Evolutionary conservation across 208 protist genomes (phyloP).

Genomic region (Trypanosoma cruzi): DNA sequence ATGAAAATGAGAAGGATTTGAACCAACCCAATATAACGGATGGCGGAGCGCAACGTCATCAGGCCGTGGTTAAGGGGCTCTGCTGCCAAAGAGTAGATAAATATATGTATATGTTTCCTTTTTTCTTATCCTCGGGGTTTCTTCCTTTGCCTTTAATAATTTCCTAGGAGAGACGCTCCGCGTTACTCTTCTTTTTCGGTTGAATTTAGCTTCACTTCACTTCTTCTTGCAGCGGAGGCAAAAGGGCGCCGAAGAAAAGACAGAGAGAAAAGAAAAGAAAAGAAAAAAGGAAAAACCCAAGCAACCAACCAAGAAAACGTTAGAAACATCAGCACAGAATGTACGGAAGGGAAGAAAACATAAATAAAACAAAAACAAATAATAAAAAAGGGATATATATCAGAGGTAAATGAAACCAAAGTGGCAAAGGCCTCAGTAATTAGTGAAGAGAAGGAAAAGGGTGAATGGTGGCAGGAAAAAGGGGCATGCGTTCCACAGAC

Average conservation of each 20-base stretch:
- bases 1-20: conserved; percentile 61
- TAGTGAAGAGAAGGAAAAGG: background rate
- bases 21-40: conserved; percentile 71
- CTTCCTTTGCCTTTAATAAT: no score
- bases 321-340: background rate
- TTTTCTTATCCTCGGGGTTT: no score
- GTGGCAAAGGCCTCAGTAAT: background rate
- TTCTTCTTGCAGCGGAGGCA: background rate
- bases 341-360: conserved; percentile 1
- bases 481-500: conserved; percentile 2
- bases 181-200: conserved; percentile 4
- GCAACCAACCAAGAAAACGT: background rate
- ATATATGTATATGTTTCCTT: background rate
- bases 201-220: background rate
- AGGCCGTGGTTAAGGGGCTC: background rate
- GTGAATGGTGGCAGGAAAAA: background rate
- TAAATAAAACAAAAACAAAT: conserved; percentile 15
- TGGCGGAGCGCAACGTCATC: conserved; percentile 39
- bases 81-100: no score
- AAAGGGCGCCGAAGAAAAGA: background rate
- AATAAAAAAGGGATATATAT: no score
- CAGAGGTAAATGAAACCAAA: background rate
- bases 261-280: background rate
- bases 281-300: conserved; percentile 2
- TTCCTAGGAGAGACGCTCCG: background rate